A percentile compares a stretch with the other conserved stretches of the same genome.
These are phyloP conservation scores for Trametes versicolor DNA, from an alignment of 1,284 basidiomycete species.

Conservation along the genomic window DNA sequence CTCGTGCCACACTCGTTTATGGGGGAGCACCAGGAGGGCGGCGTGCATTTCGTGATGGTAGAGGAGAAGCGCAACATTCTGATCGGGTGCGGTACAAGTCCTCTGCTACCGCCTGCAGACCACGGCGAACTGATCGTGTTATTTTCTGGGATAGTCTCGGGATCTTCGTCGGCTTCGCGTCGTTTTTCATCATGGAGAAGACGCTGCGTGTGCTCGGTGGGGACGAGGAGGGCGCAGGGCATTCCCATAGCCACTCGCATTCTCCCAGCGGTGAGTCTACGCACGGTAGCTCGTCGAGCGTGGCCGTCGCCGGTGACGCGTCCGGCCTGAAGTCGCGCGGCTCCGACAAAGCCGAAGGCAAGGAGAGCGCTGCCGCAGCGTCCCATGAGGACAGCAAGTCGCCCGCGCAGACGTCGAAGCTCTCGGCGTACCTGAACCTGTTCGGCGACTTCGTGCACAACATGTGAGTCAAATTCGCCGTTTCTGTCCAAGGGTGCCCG, in stretches of 20 bases:
- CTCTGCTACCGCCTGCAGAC: neutral
- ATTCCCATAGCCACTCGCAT: conserved; percentile 67
- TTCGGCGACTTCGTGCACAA: conserved; percentile 93
- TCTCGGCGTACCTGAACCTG: conserved; percentile 90
- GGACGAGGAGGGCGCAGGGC: conserved; percentile 55
- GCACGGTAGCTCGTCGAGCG: conserved; percentile 46
- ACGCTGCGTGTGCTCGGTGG: conserved; percentile 82
- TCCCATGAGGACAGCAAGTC: conserved; percentile 43
- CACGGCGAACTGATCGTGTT: neutral
- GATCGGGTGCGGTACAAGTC: conserved; percentile 66
- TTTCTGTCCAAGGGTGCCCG: conserved; percentile 23
- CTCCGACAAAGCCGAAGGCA: conserved; percentile 36
- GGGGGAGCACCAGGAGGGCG: conserved; percentile 80
- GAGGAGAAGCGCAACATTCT: conserved; percentile 92
- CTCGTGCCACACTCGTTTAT: conserved; percentile 91
- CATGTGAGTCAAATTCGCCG: conserved; percentile 61
- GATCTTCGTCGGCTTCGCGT: conserved; percentile 85
- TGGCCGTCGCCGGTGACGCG: conserved; percentile 40
- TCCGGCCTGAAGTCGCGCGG: conserved; percentile 47
- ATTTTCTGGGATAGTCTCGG: conserved; percentile 57
- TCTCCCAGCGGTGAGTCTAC: conserved; percentile 49
- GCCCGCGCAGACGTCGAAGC: conserved; percentile 66
- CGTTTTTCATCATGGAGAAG: conserved; percentile 93
- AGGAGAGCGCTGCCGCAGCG: conserved; percentile 34
- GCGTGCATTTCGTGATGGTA: conserved; percentile 80